Evolutionary conservation across 768 basidiomycete genomes (phyloP).

Genomic region (Hygrophoropsis aurantiaca): DNA sequence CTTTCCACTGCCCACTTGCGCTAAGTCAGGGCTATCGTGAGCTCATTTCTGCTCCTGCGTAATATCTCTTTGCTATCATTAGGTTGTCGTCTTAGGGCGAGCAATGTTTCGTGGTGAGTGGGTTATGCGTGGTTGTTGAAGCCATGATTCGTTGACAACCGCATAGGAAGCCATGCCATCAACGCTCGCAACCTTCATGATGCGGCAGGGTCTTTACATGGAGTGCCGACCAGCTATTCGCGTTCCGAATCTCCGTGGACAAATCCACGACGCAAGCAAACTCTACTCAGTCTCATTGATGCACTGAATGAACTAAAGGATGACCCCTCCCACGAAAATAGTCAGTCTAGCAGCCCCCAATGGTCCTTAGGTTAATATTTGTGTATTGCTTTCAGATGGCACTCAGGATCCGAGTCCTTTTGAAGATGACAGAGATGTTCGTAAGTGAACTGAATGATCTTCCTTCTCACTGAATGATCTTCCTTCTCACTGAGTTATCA

Average conservation of each 20-base stretch:
- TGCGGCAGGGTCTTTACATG: slow-evolving; percentile 20
- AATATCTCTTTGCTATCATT: too few relatives aligned
- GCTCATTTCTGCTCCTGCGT: too few relatives aligned
- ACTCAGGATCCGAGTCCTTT: slow-evolving; percentile 32
- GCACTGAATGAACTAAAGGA: slow-evolving; percentile 43
- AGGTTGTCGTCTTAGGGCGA: too few relatives aligned
- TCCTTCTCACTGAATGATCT: too few relatives aligned
- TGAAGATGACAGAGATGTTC: slow-evolving; percentile 46
- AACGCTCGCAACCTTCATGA: slow-evolving; percentile 27
- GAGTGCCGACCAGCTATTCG: slow-evolving; percentile 24
- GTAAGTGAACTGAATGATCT: slow-evolving; percentile 29
- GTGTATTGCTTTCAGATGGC: slow-evolving; percentile 16
- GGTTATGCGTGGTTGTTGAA: too few relatives aligned
- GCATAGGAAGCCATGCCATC: too few relatives aligned
- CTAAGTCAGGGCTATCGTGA: too few relatives aligned
- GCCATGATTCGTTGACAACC: too few relatives aligned
- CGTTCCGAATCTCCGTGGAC: slow-evolving; percentile 19
- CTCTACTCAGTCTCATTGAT: slow-evolving; percentile 47
- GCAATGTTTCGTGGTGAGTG: too few relatives aligned
- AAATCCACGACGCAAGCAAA: slow-evolving; percentile 42
- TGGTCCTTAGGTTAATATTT: slow-evolving; percentile 4
- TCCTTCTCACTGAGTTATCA: too few relatives aligned
- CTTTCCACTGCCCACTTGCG: too few relatives aligned
- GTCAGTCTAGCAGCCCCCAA: slow-evolving; percentile 22
- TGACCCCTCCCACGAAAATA: slow-evolving; percentile 34